A percentile compares a stretch with the other conserved stretches of the same genome.
phyloP scores from a whole-genome alignment of 106 monocot species.

The Hemerocallis citrina region DNA sequence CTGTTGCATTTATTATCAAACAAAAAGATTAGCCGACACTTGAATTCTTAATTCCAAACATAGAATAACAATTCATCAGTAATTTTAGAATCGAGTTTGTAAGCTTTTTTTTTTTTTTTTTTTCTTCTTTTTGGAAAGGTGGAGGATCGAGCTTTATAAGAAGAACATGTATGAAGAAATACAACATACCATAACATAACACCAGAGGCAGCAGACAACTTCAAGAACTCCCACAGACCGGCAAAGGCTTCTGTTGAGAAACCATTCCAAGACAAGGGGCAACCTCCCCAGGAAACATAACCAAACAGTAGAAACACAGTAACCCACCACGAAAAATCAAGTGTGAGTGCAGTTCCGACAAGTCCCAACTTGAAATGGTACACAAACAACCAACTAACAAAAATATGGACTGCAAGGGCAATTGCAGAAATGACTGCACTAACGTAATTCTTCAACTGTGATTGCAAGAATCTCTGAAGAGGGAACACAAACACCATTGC shows the following conservation, averaged over 20 bases:
- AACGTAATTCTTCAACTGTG: conserved; percentile 43
- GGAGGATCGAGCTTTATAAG: too few species aligned
- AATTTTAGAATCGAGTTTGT: too few species aligned
- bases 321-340: conserved; percentile 54
- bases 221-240: conserved; percentile 48
- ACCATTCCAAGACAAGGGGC: conserved; percentile 41
- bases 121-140: too few species aligned
- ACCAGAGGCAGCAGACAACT: conserved; percentile 44
- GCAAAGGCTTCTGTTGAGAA: conserved; percentile 46
- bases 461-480: conserved; percentile 48
- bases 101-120: too few species aligned
- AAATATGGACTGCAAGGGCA: conserved; percentile 27
- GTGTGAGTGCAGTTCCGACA: conserved; percentile 24
- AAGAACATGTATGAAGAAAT: too few species aligned
- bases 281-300: conserved; percentile 35
- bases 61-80: too few species aligned
- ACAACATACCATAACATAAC: conserved; percentile 57
- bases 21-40: not conserved
- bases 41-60: too few species aligned
- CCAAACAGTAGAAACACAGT: conserved; percentile 7
- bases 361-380: conserved; percentile 26
- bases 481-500: conserved; percentile 52
- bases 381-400: conserved; percentile 42
- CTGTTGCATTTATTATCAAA: conserved; percentile 22
- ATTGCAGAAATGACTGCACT: conserved; percentile 23